Base-by-base conservation (phyloP, 306 rosid species). In the Aeschynomene evenia region DNA sequence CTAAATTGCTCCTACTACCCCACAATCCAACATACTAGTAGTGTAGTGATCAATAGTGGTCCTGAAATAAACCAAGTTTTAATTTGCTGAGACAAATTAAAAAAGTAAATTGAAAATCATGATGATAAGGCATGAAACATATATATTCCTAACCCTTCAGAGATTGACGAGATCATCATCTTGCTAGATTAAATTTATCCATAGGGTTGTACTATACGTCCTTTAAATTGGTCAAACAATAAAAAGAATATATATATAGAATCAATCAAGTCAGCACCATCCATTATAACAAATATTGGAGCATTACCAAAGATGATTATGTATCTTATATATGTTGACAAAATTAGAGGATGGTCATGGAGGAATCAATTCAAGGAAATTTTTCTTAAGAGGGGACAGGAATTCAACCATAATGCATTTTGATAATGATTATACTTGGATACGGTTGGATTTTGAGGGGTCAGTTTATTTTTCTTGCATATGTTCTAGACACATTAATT, bases 361-460 rank as follows among this genome's bases (percentile, higher is more conserved):
- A 31, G 40, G 33, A 72, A 40, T 39, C 12, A 72, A 28, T 4
- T 66, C 46, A 36, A 22, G 76, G 65, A 61, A 49, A 33, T 26
- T 40, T 31, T 69, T 69, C 69, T 22, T n/a, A 50, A n/a, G 49
- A n/a, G 75, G 16, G 33, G 45, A 26, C 29, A 31, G 58, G 43
- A 39, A 37, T 75, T 80, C 77, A 69, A 73, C 83, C 68, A 59
- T 63, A 84, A 67, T 74, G 63, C 72, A 71, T 56, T 31, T 11
- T 29, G 71, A 58, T 63, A 67, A 78, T 87, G 88, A 87, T 87
- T 77, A 76, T 62, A 70, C 33, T 18, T 72, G 59, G 92, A 89
- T 89, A 76, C 61, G 82, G 90, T 81, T 80, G 84, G 92, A 86
- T 89, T 78, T 71, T 72, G 90, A 69, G 89, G 85, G 80, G 50